Percentiles rank a stretch among this genome's conserved stretches.
Conservation (phyloP, 2,329 filamentous ascomycete genomes). For the Chaetomiaceae sp. region DNA sequence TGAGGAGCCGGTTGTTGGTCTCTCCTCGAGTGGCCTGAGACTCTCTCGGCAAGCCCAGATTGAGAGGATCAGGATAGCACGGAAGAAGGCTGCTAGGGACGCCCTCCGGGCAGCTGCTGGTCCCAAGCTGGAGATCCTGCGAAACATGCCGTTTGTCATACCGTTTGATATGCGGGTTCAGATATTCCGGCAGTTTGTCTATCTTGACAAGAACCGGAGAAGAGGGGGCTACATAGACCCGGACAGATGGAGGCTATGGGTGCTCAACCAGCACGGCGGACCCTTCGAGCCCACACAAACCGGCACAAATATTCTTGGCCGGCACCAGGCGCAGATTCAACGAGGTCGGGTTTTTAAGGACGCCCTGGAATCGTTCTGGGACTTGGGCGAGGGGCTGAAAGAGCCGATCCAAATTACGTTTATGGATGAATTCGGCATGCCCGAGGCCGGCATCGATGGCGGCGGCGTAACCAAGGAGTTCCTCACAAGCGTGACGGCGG, state of each 20-base stretch:
- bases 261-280: conserved; percentile 41
- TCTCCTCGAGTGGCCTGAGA: conserved; percentile 50
- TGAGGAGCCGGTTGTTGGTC: conserved; percentile 22
- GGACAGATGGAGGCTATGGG: conserved; percentile 66
- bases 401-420: conserved; percentile 97
- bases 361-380: conserved; percentile 78
- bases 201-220: conserved; percentile 70
- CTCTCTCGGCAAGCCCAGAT: conserved; percentile 60
- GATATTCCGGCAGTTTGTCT: conserved; percentile 91
- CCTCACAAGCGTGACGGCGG: conserved; percentile 77
- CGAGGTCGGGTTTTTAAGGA: conserved; percentile 79
- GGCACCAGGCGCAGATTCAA: conserved; percentile 74
- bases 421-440: conserved; percentile 79
- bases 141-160: conserved; percentile 96
- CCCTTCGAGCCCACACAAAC: conserved; percentile 22
- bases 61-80: conserved; percentile 59
- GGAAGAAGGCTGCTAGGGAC: conserved; percentile 63
- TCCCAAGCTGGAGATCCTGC: conserved; percentile 81
- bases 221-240: conserved; percentile 66
- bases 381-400: conserved; percentile 76
- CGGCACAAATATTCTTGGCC: conserved; percentile 41
- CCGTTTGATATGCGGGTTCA: conserved; percentile 87
- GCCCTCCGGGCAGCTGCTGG: conserved; percentile 74
- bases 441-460: conserved; percentile 92
- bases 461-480: conserved; percentile 98